These are phyloP conservation scores for Beauveria sp. DNA, from an alignment of 2,329 filamentous ascomycete species.

Conservation along the genomic window DNA sequence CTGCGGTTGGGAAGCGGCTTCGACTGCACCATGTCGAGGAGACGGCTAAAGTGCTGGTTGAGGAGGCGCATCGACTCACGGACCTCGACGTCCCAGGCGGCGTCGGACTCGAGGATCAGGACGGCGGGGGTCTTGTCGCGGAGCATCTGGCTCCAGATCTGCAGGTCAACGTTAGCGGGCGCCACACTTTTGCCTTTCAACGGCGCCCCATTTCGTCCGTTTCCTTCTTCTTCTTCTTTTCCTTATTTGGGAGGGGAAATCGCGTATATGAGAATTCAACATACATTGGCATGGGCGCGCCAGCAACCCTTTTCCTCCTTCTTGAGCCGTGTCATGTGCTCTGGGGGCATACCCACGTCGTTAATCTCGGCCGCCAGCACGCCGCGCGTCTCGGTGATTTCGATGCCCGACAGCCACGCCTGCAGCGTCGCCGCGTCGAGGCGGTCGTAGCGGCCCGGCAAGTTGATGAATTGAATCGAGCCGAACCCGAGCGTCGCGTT, in stretches of 20 bases:
- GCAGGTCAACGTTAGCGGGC: background rate
- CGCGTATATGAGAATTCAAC: too few species aligned
- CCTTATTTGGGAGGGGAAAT: background rate
- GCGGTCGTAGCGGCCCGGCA: constrained; percentile 19
- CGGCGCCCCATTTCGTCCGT: too few species aligned
- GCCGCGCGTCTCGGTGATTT: constrained; percentile 16
- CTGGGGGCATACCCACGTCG: constrained; percentile 20
- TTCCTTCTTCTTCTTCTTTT: background rate
- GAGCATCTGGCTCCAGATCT: constrained; percentile 22
- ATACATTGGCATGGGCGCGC: constrained; percentile 22
- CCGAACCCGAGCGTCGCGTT: constrained; percentile 21
- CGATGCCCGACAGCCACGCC: constrained; percentile 19
- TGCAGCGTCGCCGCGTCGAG: constrained; percentile 21
- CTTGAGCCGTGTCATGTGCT: constrained; percentile 14
- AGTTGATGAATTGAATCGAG: constrained; percentile 15
- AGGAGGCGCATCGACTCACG: constrained; percentile 18
- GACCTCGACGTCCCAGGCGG: constrained; percentile 21
- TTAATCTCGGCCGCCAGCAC: constrained; percentile 17
- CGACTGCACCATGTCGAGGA: constrained; percentile 5
- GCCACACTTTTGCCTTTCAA: background rate
- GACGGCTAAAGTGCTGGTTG: constrained; percentile 17
- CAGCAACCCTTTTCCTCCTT: constrained; percentile 19
- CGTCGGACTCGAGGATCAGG: constrained; percentile 23
- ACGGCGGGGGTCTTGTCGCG: constrained; percentile 15
- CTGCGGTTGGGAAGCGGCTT: background rate